phyloP scores from a whole-genome alignment of 1,284 basidiomycete species.

The Ganoderma leucocontextum region DNA sequence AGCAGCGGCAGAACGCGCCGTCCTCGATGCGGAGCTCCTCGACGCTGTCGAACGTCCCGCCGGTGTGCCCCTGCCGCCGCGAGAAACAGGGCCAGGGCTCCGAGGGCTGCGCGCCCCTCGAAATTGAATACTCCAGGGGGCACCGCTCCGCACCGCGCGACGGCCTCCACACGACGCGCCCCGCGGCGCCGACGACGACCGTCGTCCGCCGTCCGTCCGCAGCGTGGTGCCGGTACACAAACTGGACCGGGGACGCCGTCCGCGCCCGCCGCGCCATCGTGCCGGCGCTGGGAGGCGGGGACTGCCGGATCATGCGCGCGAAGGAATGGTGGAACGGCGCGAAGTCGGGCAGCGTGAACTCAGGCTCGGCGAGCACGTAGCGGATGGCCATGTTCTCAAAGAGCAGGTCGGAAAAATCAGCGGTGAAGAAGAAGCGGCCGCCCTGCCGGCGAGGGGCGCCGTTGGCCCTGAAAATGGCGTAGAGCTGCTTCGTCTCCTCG shows the following conservation, averaged over 20 bases:
- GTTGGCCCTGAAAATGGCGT: background rate
- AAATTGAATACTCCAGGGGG: too few species aligned
- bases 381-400: background rate
- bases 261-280: background rate
- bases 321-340: background rate
- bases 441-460: background rate
- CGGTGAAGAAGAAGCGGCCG: background rate
- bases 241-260: background rate
- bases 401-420: background rate
- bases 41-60: background rate
- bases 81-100: too few species aligned
- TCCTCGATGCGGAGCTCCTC: background rate
- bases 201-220: background rate
- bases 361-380: background rate
- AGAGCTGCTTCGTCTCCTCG: background rate
- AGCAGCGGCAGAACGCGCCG: background rate
- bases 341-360: background rate
- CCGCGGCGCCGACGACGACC: background rate
- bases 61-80: too few species aligned
- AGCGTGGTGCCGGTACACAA: background rate
- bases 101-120: too few species aligned
- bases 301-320: background rate
- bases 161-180: too few species aligned
- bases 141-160: too few species aligned
- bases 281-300: too few species aligned